Percentiles rank a stretch among this genome's conserved stretches.
Evolutionary conservation across 164 flowering plant genomes (phyloP).

Genomic region (Vitis labrusca): DNA sequence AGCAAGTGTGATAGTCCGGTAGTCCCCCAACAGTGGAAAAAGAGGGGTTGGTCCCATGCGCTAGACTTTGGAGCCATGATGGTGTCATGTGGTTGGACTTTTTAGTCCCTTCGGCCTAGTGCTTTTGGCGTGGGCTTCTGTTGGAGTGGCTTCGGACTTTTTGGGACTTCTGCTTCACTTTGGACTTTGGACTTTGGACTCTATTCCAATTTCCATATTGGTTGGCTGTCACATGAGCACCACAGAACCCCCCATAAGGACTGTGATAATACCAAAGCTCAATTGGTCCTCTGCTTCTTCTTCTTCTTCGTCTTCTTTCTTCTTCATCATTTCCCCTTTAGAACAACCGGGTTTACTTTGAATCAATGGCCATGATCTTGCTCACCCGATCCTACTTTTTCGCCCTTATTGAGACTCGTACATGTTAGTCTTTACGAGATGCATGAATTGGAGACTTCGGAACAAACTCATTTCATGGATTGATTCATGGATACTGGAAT

Average conservation of each 20-base stretch:
- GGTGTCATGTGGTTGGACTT: too few species aligned
- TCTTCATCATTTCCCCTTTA: not conserved
- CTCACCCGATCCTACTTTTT: not conserved
- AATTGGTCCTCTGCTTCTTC: not conserved
- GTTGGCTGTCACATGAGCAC: slow-evolving; percentile 3
- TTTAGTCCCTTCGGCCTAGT: too few species aligned
- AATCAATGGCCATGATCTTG: not conserved
- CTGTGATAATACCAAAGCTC: not conserved
- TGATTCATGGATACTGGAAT: not conserved
- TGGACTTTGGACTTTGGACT: not conserved
- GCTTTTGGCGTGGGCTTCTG: too few species aligned
- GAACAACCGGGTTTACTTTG: not conserved
- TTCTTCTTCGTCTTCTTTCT: not conserved
- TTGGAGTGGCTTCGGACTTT: too few species aligned
- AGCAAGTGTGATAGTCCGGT: too few species aligned
- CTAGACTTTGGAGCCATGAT: too few species aligned
- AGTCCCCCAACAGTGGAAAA: too few species aligned
- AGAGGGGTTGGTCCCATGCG: too few species aligned
- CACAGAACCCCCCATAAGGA: not conserved
- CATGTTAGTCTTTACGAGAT: not conserved
- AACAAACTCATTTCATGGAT: slow-evolving; percentile 3
- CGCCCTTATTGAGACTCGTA: not conserved
- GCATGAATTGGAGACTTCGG: not conserved
- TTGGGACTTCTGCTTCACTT: not conserved
- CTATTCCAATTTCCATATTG: slow-evolving; percentile 3